These are phyloP conservation scores for Akanthomyces uredinophilus DNA, from an alignment of 2,329 filamentous ascomycete species.

Conservation along the genomic window DNA sequence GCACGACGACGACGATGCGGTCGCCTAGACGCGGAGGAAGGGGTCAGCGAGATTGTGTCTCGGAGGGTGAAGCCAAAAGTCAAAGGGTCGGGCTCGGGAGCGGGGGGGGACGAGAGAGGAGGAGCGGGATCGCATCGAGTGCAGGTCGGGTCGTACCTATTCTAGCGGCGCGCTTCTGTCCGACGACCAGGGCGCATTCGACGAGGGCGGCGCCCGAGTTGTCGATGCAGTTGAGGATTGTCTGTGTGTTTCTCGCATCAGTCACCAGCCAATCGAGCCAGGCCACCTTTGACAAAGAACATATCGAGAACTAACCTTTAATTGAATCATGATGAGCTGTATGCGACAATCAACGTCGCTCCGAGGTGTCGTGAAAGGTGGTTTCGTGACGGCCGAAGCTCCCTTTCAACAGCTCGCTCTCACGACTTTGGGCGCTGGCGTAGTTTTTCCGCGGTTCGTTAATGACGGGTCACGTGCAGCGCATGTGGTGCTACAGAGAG, in stretches of 20 bases:
- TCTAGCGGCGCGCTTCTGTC: slow-evolving; percentile 80
- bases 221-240: slow-evolving; percentile 99
- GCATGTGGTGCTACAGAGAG: background rate
- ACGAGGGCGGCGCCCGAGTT: slow-evolving; percentile 97
- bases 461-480: background rate
- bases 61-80: background rate
- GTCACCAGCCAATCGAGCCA: background rate
- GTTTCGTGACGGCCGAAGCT: background rate
- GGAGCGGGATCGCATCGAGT: no score
- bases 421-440: background rate
- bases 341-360: background rate
- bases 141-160: slow-evolving; percentile 61
- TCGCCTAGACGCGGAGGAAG: slow-evolving; percentile 63
- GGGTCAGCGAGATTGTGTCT: background rate
- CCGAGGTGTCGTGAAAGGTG: background rate
- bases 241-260: slow-evolving; percentile 45
- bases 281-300: background rate
- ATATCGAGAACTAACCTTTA: slow-evolving; percentile 57
- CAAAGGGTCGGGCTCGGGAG: no score
- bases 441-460: slow-evolving; percentile 4
- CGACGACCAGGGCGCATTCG: slow-evolving; percentile 90
- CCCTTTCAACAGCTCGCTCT: slow-evolving; percentile 1
- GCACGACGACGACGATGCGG: slow-evolving; percentile 93
- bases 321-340: slow-evolving; percentile 73
- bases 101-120: no score